Evolutionary conservation across 2,329 filamentous ascomycete genomes (phyloP).

Genomic region (Diaporthe aspalathi): DNA sequence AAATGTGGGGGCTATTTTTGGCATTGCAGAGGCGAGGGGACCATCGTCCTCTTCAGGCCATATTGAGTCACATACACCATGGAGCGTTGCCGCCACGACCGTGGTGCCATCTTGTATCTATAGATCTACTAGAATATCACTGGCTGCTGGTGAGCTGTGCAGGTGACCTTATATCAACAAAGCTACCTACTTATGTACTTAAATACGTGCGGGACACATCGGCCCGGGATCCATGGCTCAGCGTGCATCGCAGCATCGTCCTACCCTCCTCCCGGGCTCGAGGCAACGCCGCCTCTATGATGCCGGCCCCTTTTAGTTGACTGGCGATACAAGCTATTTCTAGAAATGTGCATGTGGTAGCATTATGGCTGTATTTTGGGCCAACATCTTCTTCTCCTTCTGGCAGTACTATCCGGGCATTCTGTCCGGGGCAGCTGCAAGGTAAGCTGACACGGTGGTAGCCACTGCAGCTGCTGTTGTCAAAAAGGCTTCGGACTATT

Average conservation of each 20-base stretch:
- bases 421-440: conserved; percentile 7
- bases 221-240: too few relatives aligned
- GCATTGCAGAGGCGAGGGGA: not conserved
- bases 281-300: not conserved
- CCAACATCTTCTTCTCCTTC: not conserved
- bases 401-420: not conserved
- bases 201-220: too few relatives aligned
- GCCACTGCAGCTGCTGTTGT: not conserved
- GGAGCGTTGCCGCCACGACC: not conserved
- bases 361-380: not conserved
- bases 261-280: not conserved
- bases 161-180: not conserved
- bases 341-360: not conserved
- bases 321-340: conserved; percentile 9
- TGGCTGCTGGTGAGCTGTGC: too few relatives aligned
- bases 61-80: not conserved
- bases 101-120: not conserved
- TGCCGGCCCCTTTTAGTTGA: not conserved
- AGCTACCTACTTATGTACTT: too few relatives aligned
- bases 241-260: not conserved
- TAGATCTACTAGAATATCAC: too few relatives aligned
- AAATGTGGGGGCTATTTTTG: conserved; percentile 37
- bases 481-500: not conserved
- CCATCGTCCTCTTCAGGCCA: not conserved
- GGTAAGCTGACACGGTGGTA: conserved; percentile 4